Percentiles rank a stretch among this genome's conserved stretches.
Conservation (phyloP, 257 asterid genomes). For the Solanum lycopersicoides region DNA sequence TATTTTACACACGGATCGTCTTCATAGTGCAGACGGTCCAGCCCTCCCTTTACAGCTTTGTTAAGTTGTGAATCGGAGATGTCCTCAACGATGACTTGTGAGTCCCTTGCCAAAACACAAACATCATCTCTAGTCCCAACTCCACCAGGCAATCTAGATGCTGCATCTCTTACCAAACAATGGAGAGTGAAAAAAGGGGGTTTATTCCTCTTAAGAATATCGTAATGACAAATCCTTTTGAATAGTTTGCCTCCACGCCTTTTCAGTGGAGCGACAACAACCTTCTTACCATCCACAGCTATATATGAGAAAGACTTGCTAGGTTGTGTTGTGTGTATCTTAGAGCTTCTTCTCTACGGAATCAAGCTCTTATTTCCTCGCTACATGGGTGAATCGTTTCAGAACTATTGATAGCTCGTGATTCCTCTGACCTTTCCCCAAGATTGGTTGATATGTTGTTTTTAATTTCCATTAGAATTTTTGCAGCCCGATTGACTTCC, state of each 20-base stretch:
- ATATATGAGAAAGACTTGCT: constrained; percentile 78
- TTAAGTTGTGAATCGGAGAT: constrained; percentile 79
- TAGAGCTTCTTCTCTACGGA: constrained; percentile 78
- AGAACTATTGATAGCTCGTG: constrained; percentile 74
- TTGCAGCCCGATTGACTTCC: background rate
- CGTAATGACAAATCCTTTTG: constrained; percentile 85
- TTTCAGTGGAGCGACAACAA: constrained; percentile 87
- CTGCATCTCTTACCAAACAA: constrained; percentile 97
- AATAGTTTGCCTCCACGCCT: constrained; percentile 96
- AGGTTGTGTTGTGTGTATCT: constrained; percentile 85
- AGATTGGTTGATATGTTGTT: background rate
- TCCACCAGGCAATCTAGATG: constrained; percentile 87
- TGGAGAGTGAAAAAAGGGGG: constrained; percentile 84
- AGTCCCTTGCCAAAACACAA: constrained; percentile 78
- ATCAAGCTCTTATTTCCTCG: constrained; percentile 74
- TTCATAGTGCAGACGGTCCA: constrained; percentile 89
- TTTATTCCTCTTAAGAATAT: constrained; percentile 73
- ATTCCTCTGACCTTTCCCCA: too few species aligned
- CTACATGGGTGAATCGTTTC: constrained; percentile 66
- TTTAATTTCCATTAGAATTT: background rate
- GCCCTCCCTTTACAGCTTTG: constrained; percentile 87
- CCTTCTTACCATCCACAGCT: constrained; percentile 74
- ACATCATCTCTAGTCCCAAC: constrained; percentile 91
- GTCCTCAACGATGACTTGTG: constrained; percentile 80
- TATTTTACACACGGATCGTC: constrained; percentile 84